Percentiles rank a stretch among this genome's conserved stretches.
phyloP scores from a whole-genome alignment of 352 stramenopile genomes.

The Saprolegnia diclina region DNA sequence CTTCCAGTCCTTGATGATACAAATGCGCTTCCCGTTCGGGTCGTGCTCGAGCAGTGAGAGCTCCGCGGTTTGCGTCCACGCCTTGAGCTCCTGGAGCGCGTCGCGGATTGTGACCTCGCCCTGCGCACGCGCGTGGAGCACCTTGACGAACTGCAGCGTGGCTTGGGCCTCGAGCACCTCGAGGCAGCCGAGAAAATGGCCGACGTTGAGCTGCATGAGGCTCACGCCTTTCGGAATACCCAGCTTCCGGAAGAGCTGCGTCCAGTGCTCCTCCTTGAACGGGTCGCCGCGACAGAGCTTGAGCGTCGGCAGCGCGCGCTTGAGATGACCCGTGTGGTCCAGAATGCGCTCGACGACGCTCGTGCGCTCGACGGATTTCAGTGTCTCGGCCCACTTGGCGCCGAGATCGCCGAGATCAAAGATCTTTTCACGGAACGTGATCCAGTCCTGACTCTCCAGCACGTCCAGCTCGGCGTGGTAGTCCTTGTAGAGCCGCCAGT shows the following conservation, averaged over 20 bases:
- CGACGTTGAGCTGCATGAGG: constrained; percentile 86
- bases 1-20: constrained; percentile 95
- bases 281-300: constrained; percentile 92
- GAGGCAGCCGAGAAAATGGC: constrained; percentile 86
- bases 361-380: constrained; percentile 68
- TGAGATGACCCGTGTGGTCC: constrained; percentile 77
- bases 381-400: constrained; percentile 81
- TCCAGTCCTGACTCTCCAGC: constrained; percentile 86
- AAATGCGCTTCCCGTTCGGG: constrained; percentile 63
- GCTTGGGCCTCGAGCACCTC: constrained; percentile 68
- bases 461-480: constrained; percentile 75
- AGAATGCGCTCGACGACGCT: constrained; percentile 70
- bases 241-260: constrained; percentile 89
- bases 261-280: constrained; percentile 97
- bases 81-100: constrained; percentile 89
- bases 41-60: constrained; percentile 86
- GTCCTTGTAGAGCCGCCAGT: constrained; percentile 84
- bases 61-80: constrained; percentile 89
- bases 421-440: constrained; percentile 90
- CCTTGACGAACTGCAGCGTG: constrained; percentile 91
- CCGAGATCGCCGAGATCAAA: constrained; percentile 90
- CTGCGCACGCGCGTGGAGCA: constrained; percentile 83
- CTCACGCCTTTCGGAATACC: constrained; percentile 76
- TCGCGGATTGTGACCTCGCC: constrained; percentile 94
- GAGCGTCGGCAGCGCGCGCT: constrained; percentile 85